Evolutionary conservation across 345 rosid species (phyloP).

Genomic region (Gossypioides kirkii): DNA sequence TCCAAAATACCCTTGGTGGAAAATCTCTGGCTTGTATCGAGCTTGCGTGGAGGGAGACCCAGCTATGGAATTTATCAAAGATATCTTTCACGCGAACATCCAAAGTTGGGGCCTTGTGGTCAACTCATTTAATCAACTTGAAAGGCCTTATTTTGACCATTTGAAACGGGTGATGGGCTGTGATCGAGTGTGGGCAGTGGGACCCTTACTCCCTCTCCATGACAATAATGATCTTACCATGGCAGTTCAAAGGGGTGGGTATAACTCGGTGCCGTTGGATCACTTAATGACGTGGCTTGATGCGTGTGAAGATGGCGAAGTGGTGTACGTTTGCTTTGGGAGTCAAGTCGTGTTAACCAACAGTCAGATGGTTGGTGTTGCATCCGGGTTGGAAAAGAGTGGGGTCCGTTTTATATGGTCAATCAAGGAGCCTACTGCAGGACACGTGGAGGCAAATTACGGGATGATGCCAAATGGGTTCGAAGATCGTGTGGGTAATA

Average conservation of each 20-base stretch:
- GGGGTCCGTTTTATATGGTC: conserved; percentile 50
- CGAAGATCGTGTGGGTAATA: conserved; percentile 46
- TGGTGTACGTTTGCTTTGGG: conserved; percentile 74
- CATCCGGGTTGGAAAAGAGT: conserved; percentile 42
- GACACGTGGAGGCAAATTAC: background rate
- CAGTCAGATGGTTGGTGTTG: conserved; percentile 38
- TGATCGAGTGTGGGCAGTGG: conserved; percentile 46
- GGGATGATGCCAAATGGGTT: conserved; percentile 28
- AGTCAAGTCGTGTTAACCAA: conserved; percentile 47
- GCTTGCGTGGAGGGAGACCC: conserved; percentile 32
- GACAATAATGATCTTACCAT: background rate
- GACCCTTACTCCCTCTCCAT: conserved; percentile 36
- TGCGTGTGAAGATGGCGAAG: conserved; percentile 31
- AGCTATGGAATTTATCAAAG: conserved; percentile 29
- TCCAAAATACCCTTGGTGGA: conserved; percentile 46
- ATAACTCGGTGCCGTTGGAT: conserved; percentile 28
- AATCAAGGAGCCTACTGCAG: conserved; percentile 23
- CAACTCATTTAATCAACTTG: conserved; percentile 42
- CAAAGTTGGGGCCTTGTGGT: conserved; percentile 49
- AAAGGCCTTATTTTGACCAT: conserved; percentile 38
- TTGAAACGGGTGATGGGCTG: conserved; percentile 32
- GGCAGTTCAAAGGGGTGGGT: conserved; percentile 38
- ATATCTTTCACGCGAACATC: conserved; percentile 23
- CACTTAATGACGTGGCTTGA: conserved; percentile 55
- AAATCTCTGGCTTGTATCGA: conserved; percentile 34